phyloP scores from a whole-genome alignment of 345 rosid species.

The Populus alba region DNA sequence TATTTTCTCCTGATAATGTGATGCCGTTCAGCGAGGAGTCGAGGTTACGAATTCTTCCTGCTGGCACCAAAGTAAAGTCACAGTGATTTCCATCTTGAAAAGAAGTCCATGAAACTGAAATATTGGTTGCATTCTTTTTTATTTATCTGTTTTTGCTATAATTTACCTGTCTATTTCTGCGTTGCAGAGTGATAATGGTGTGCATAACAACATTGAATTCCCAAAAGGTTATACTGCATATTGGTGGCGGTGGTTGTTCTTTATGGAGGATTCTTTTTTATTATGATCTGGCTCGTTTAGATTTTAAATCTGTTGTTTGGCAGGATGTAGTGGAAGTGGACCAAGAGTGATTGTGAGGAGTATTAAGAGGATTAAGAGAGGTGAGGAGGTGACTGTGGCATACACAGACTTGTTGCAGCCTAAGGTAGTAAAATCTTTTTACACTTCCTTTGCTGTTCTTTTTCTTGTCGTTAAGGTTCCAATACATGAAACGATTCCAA shows the following conservation, averaged over 20 bases:
- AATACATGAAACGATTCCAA: too few relatives aligned
- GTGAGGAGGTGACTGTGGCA: conserved; percentile 63
- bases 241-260: neutral
- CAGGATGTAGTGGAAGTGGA: conserved; percentile 37
- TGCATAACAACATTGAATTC: conserved; percentile 10
- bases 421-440: conserved; percentile 33
- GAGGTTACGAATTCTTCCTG: conserved; percentile 33
- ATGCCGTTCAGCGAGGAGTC: conserved; percentile 9
- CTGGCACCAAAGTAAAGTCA: conserved; percentile 12
- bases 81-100: neutral
- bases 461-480: neutral
- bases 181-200: conserved; percentile 37
- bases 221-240: conserved; percentile 30
- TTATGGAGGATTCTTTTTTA: neutral
- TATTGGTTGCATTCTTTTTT: neutral
- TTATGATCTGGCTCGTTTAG: neutral
- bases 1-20: conserved; percentile 23
- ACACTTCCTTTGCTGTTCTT: neutral
- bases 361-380: conserved; percentile 51
- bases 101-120: neutral
- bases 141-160: neutral
- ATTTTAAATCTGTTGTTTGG: neutral
- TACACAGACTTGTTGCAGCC: conserved; percentile 78
- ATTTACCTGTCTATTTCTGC: neutral
- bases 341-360: conserved; percentile 62